Evolutionary conservation across 2,329 filamentous ascomycete species (phyloP).

Genomic region (Nigrospora oryzae): DNA sequence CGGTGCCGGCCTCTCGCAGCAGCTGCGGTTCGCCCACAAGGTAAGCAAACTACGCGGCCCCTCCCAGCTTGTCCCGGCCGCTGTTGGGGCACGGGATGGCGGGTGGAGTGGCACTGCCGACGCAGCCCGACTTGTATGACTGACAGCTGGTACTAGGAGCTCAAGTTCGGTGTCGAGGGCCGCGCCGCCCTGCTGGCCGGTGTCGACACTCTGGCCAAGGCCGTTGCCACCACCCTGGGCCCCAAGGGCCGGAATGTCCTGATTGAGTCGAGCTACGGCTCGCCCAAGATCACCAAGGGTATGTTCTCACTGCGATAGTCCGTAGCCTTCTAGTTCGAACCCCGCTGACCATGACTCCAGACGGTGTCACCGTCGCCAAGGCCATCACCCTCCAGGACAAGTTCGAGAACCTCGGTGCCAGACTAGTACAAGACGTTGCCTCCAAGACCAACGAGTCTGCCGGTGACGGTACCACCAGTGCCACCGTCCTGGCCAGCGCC

Average conservation of each 20-base stretch:
- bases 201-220: conserved; percentile 94
- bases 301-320: conserved; percentile 17
- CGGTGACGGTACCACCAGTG: conserved; percentile 96
- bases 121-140: conserved; percentile 2
- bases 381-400: conserved; percentile 94
- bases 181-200: conserved; percentile 82
- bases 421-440: conserved; percentile 93
- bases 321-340: not conserved
- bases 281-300: conserved; percentile 99
- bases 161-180: conserved; percentile 96
- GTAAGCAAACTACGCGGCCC: conserved; percentile 36
- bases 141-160: conserved; percentile 53
- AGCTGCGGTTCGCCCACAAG: conserved; percentile 97
- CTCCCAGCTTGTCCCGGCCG: not conserved
- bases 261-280: conserved; percentile 97
- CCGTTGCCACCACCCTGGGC: conserved; percentile 90
- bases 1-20: conserved; percentile 63
- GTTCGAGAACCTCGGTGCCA: conserved; percentile 98
- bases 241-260: conserved; percentile 98
- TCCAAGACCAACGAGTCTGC: conserved; percentile 99
- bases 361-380: conserved; percentile 84
- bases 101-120: not conserved
- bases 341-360: conserved; percentile 30
- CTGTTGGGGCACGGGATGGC: not conserved
- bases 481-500: conserved; percentile 90